Conservation (phyloP, 2,329 filamentous ascomycete genomes). For the Fusarium anthophilum region DNA sequence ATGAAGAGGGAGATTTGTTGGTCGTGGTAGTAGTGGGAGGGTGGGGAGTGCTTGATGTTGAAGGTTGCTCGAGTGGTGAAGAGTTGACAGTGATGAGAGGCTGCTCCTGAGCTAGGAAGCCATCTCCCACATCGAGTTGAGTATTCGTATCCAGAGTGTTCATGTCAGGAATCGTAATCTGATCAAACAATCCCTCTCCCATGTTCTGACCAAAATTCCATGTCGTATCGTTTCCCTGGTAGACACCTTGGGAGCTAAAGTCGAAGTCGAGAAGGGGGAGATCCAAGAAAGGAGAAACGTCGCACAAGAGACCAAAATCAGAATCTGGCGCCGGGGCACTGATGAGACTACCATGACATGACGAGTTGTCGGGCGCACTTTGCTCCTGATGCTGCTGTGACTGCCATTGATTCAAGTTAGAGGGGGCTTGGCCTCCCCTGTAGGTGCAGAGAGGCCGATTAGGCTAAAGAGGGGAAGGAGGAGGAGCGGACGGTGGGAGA, state of each 20-base stretch:
- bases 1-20: slow-evolving; percentile 31
- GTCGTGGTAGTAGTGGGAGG: neutral
- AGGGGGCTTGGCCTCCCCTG: slow-evolving; percentile 41
- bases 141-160: neutral
- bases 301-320: slow-evolving; percentile 16
- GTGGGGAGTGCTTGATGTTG: slow-evolving; percentile 11
- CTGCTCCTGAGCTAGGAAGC: slow-evolving; percentile 30
- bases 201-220: slow-evolving; percentile 18
- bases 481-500: slow-evolving; percentile 2
- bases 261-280: slow-evolving; percentile 26
- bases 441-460: slow-evolving; percentile 36
- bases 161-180: slow-evolving; percentile 22
- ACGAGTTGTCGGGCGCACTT: slow-evolving; percentile 8
- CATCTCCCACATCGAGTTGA: slow-evolving; percentile 27
- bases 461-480: slow-evolving; percentile 3
- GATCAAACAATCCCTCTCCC: slow-evolving; percentile 24
- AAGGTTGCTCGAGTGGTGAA: slow-evolving; percentile 19
- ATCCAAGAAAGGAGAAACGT: slow-evolving; percentile 28
- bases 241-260: slow-evolving; percentile 2
- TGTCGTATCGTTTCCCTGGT: slow-evolving; percentile 12
- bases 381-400: slow-evolving; percentile 16
- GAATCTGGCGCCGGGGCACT: slow-evolving; percentile 21
- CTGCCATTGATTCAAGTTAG: slow-evolving; percentile 43
- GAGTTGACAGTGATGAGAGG: slow-evolving; percentile 22
- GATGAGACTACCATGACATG: slow-evolving; percentile 35